Base-by-base conservation (phyloP, 2,329 filamentous ascomycete genomes). In the Ophiognomonia clavigignenti-juglandacearum region DNA sequence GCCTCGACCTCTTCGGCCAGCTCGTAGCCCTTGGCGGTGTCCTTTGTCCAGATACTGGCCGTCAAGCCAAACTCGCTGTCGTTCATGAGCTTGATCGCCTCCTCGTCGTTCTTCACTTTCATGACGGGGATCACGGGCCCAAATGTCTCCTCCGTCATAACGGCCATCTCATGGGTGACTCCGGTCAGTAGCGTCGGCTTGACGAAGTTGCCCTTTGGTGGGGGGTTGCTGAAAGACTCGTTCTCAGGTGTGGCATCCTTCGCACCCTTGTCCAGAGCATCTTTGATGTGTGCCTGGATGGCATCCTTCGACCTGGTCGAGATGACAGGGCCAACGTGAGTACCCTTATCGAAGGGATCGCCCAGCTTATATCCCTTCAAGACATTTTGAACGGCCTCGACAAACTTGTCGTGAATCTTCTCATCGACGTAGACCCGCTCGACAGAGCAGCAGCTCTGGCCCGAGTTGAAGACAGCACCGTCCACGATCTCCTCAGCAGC, bases 1-100 rank as follows among this genome's bases (percentile, higher is more conserved):
- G 92, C 91, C 64, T 96, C 91, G 39, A 97, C 82, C 42, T 83
- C 75, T 46, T 93, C 84, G 32, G 85, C 81, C 43, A 97, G 74
- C 62, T 86, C 78, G 57, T 90, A 82, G 14, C 85, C 92, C 61
- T 76, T 83, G 38, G 72, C 74, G 3, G 83, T 80, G 61, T 97
- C 89, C 66, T 93, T 95, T 48, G 90, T 96, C 92, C 92, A 97
- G 59, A 97, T 90, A 60, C 89, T 95, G n/a, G 91, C 92, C 4
- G 92, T 96, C 52, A 97, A 75, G 5, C 92, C 92, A 62, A 95
- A 95, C 55, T 95, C 84, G 68, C 88, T 93, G 64, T 96, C 90
- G 59, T 96, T 96, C 90, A 97, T 96, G 42, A 92, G 70, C 56
- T 74, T 70, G 52, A 96, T 70, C 2, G 92, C 92, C 66, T 96